These are phyloP conservation scores for Flammula alnicola DNA, from an alignment of 1,284 basidiomycete species.

Conservation along the genomic window DNA sequence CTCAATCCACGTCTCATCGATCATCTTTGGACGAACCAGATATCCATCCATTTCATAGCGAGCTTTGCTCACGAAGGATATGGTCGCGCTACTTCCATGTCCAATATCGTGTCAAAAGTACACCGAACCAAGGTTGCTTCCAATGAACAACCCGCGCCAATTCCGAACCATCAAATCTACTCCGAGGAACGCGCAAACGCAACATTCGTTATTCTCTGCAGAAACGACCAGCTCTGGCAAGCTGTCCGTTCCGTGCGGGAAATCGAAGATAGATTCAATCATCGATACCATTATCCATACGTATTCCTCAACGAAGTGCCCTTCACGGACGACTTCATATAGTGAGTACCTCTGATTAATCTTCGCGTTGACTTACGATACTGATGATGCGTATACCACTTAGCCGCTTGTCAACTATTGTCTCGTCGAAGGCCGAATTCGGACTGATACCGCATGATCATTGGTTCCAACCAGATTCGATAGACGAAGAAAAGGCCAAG, in stretches of 20 bases:
- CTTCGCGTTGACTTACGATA: background rate
- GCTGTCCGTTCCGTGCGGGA: constrained; percentile 44
- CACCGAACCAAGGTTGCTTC: constrained; percentile 18
- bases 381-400: constrained; percentile 2
- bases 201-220: constrained; percentile 48
- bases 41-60: constrained; percentile 13
- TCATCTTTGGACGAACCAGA: no score
- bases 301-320: constrained; percentile 75
- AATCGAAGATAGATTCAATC: constrained; percentile 67
- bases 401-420: constrained; percentile 25
- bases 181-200: constrained; percentile 42
- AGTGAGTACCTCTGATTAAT: constrained; percentile 35
- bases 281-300: constrained; percentile 70
- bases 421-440: constrained; percentile 47
- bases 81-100: constrained; percentile 26
- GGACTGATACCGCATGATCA: constrained; percentile 55
- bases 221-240: constrained; percentile 45
- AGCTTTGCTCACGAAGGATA: constrained; percentile 27
- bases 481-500: constrained; percentile 61
- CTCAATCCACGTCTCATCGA: no score
- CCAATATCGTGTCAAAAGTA: constrained; percentile 40
- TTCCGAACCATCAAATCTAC: constrained; percentile 9
- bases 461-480: constrained; percentile 65
- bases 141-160: constrained; percentile 20
- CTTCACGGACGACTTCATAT: constrained; percentile 73